Percentiles rank a stretch among this genome's conserved stretches.
phyloP scores from a whole-genome alignment of 345 rosid species.

The Sonneratia caseolaris region DNA sequence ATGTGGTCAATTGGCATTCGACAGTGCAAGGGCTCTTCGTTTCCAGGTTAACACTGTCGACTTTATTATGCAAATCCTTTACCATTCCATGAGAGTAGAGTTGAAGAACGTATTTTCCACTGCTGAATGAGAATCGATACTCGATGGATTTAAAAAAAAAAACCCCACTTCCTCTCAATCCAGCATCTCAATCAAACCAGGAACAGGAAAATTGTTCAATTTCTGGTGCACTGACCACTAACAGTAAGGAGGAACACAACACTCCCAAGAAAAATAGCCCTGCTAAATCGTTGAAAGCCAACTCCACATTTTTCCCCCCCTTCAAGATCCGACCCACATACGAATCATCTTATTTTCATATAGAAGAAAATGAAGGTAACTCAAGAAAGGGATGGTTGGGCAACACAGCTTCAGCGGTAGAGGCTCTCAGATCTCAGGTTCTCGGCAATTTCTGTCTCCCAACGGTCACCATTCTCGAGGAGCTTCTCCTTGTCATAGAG shows the following conservation, averaged over 20 bases:
- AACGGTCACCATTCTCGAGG: slow-evolving; percentile 90
- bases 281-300: background rate
- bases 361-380: background rate
- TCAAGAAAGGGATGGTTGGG: background rate
- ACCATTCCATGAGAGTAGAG: too few relatives aligned
- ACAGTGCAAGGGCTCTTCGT: too few relatives aligned
- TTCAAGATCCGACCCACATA: background rate
- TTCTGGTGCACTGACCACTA: background rate
- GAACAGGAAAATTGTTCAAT: background rate
- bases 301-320: background rate
- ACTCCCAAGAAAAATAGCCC: background rate
- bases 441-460: slow-evolving; percentile 98
- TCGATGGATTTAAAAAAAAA: too few relatives aligned
- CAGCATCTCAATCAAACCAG: too few relatives aligned
- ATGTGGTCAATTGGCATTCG: too few relatives aligned
- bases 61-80: too few relatives aligned
- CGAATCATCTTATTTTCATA: slow-evolving; percentile 1
- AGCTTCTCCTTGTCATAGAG: slow-evolving; percentile 92
- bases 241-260: background rate
- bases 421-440: slow-evolving; percentile 95
- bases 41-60: too few relatives aligned
- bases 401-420: slow-evolving; percentile 42
- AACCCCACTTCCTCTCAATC: too few relatives aligned
- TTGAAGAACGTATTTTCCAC: too few relatives aligned
- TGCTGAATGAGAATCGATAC: too few relatives aligned